A percentile compares a stretch with the other conserved stretches of the same genome.
phyloP scores from a whole-genome alignment of 805 yeast genomes.

The Saccharomycopsis fermentans region DNA sequence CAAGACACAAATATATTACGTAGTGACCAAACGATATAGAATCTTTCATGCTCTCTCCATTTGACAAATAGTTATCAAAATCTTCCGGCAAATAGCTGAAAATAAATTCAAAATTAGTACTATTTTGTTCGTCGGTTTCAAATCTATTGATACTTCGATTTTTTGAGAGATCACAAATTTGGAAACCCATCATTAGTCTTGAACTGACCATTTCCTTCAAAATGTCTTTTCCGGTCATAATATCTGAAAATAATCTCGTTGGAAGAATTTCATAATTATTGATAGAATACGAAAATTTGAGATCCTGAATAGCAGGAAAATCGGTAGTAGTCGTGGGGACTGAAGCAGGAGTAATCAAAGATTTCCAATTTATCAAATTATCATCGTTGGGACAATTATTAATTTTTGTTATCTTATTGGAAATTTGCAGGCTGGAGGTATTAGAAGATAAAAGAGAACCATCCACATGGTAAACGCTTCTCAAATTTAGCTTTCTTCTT shows the following conservation, averaged over 20 bases:
- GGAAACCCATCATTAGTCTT: constrained; percentile 80
- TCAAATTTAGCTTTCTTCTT: not conserved
- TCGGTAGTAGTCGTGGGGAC: constrained; percentile 72
- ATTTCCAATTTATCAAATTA: constrained; percentile 79
- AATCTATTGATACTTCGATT: constrained; percentile 41
- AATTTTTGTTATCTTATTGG: not conserved
- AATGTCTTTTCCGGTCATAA: constrained; percentile 47
- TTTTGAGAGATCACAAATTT: constrained; percentile 63
- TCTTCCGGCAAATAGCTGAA: constrained; percentile 44
- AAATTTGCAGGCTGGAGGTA: not conserved
- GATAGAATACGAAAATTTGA: constrained; percentile 23
- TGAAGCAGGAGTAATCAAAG: constrained; percentile 87
- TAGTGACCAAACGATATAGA: not conserved
- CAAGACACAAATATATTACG: constrained; percentile 64
- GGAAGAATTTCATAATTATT: constrained; percentile 13
- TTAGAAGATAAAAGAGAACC: not conserved
- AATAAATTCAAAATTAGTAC: constrained; percentile 43
- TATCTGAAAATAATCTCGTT: constrained; percentile 25
- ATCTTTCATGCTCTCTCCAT: constrained; percentile 20
- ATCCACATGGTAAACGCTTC: not conserved
- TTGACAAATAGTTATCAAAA: constrained; percentile 27
- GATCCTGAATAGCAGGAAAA: constrained; percentile 63
- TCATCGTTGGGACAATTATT: not conserved
- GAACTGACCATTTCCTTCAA: constrained; percentile 81
- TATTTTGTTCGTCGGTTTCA: constrained; percentile 50